Evolutionary conservation across 129 eudicot genomes (phyloP).

Genomic region (Flaveria brownii): DNA sequence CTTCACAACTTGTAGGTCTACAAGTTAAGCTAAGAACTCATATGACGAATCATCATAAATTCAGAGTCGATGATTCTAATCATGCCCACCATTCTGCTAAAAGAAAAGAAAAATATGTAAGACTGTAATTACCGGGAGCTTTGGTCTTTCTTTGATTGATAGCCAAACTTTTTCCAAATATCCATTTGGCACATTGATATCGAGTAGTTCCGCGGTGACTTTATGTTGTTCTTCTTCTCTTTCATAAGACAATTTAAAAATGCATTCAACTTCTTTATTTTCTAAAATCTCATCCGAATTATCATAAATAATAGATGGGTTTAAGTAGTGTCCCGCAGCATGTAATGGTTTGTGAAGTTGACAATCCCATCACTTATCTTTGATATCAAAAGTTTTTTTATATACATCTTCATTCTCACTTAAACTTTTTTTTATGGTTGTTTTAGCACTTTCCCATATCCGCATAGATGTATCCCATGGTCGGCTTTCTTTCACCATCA

Average conservation of each 20-base stretch:
- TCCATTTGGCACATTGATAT: not conserved
- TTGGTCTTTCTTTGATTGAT: not conserved
- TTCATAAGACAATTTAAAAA: too few species aligned
- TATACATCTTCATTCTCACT: not conserved
- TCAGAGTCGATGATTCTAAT: not conserved
- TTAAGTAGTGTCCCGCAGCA: conserved; percentile 13
- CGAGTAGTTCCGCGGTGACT: not conserved
- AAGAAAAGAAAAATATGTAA: too few species aligned
- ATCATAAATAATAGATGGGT: not conserved
- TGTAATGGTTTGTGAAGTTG: conserved; percentile 20
- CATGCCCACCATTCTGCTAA: not conserved
- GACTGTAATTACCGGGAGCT: not conserved
- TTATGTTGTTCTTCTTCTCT: too few species aligned
- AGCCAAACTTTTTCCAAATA: not conserved
- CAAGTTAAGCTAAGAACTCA: not conserved
- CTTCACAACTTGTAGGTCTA: not conserved
- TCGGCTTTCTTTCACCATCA: conserved; percentile 4
- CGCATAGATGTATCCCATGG: conserved; percentile 20
- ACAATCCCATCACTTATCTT: conserved; percentile 17
- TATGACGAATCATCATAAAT: too few species aligned
- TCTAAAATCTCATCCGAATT: not conserved
- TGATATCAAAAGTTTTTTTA: not conserved
- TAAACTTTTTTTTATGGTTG: conserved; percentile 1
- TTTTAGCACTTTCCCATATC: not conserved
- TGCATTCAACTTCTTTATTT: not conserved